phyloP scores from a whole-genome alignment of 352 stramenopile genomes.

The Phytopythium mirpurense region DNA sequence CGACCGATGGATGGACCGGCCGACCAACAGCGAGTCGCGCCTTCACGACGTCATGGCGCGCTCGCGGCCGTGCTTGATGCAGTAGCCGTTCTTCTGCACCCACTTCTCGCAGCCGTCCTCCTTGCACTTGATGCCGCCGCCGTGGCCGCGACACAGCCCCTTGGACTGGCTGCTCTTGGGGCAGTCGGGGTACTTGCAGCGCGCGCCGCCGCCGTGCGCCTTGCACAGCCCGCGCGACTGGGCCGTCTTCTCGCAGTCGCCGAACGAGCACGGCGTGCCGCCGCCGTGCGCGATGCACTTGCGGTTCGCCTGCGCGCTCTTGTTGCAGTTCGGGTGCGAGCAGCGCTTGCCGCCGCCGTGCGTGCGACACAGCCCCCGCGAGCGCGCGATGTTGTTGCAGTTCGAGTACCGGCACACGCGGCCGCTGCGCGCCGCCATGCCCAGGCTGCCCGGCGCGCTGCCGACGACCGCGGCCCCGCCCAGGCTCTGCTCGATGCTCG shows the following conservation, averaged over 20 bases:
- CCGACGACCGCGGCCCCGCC: conserved; percentile 7
- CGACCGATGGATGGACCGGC: too few species aligned
- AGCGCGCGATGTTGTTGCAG: conserved; percentile 85
- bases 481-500: conserved; percentile 49
- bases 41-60: conserved; percentile 56
- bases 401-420: conserved; percentile 77
- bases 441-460: conserved; percentile 7
- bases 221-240: conserved; percentile 83
- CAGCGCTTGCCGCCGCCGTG: conserved; percentile 78
- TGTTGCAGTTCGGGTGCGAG: conserved; percentile 80
- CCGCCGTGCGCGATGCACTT: conserved; percentile 86
- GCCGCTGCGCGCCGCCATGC: conserved; percentile 35
- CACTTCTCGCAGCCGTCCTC: conserved; percentile 84
- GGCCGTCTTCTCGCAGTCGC: conserved; percentile 83
- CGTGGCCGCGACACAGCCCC: conserved; percentile 76
- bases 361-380: conserved; percentile 65
- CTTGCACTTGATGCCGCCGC: conserved; percentile 84
- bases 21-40: neutral
- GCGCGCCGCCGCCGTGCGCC: conserved; percentile 72
- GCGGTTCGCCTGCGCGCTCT: conserved; percentile 84
- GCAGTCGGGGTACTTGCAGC: conserved; percentile 82
- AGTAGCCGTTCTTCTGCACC: conserved; percentile 89
- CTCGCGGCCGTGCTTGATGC: conserved; percentile 85
- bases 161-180: conserved; percentile 84
- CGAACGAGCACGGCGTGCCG: conserved; percentile 80